These are phyloP conservation scores for Phytophthora idaei DNA, from an alignment of 352 stramenopile species.

Conservation along the genomic window DNA sequence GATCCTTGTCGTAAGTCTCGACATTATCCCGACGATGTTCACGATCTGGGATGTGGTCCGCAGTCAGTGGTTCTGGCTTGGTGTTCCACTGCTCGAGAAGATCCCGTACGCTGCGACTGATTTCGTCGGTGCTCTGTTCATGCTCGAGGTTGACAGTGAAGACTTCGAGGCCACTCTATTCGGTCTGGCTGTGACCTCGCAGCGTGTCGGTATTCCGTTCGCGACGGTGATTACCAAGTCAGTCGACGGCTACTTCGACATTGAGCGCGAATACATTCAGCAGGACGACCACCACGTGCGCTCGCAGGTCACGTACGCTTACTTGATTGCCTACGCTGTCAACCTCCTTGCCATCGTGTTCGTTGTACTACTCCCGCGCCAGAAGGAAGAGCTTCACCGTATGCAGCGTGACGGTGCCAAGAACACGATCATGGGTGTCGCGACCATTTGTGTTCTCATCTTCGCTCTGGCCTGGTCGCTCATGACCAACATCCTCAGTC, in stretches of 20 bases:
- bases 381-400: conserved; percentile 58
- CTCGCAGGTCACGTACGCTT: conserved; percentile 58
- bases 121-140: conserved; percentile 56
- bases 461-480: conserved; percentile 60
- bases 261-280: conserved; percentile 49
- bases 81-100: conserved; percentile 59
- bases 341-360: conserved; percentile 57
- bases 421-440: conserved; percentile 38
- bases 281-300: conserved; percentile 51
- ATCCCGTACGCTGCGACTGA: conserved; percentile 46
- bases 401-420: conserved; percentile 48
- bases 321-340: conserved; percentile 62
- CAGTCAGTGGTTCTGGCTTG: conserved; percentile 73
- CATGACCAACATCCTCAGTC: conserved; percentile 69
- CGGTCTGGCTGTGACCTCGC: conserved; percentile 46
- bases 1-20: conserved; percentile 52
- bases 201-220: conserved; percentile 54
- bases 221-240: conserved; percentile 62
- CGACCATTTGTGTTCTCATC: conserved; percentile 42
- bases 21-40: conserved; percentile 55
- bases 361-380: conserved; percentile 51
- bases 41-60: conserved; percentile 76
- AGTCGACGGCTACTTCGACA: conserved; percentile 61
- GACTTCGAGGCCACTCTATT: conserved; percentile 64
- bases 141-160: conserved; percentile 55